Percentiles rank a stretch among this genome's conserved stretches.
Conservation (phyloP, 2,329 filamentous ascomycete species). For the Monosporascus sp. region DNA sequence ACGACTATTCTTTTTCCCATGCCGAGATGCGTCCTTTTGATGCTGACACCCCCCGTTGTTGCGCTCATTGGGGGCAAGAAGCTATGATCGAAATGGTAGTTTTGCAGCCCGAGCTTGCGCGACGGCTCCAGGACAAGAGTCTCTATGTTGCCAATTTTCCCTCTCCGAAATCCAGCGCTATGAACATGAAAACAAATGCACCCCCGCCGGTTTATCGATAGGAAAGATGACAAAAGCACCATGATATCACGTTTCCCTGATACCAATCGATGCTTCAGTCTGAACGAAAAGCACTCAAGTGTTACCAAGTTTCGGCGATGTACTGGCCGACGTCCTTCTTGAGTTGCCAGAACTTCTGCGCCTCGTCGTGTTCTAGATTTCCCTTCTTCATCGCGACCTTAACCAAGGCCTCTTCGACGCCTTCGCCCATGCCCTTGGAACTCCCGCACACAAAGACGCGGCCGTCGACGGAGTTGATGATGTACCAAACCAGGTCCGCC, state of each 20-base stretch:
- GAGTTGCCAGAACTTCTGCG: conserved; percentile 79
- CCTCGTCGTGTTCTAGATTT: conserved; percentile 75
- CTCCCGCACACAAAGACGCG: conserved; percentile 95
- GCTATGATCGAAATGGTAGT: not conserved
- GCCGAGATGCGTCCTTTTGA: not conserved
- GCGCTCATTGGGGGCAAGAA: not conserved
- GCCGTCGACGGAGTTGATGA: conserved; percentile 93
- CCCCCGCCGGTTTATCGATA: not conserved
- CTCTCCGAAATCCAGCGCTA: not conserved
- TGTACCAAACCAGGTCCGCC: conserved; percentile 96
- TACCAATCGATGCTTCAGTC: too few relatives aligned
- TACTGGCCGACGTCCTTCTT: conserved; percentile 95
- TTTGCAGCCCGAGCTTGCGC: not conserved
- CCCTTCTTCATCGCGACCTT: conserved; percentile 93
- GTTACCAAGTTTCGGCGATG: conserved; percentile 73
- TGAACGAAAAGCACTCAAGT: too few relatives aligned
- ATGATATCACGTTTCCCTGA: not conserved
- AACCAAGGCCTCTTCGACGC: conserved; percentile 80
- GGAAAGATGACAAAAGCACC: not conserved
- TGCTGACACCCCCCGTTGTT: not conserved
- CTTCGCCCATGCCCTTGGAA: conserved; percentile 95
- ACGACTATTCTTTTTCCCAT: not conserved
- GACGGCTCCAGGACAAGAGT: not conserved
- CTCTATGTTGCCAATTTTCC: not conserved
- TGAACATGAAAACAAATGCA: not conserved